These are phyloP conservation scores for Geranium rotundifolium DNA, from an alignment of 345 rosid genomes.

Conservation along the genomic window DNA sequence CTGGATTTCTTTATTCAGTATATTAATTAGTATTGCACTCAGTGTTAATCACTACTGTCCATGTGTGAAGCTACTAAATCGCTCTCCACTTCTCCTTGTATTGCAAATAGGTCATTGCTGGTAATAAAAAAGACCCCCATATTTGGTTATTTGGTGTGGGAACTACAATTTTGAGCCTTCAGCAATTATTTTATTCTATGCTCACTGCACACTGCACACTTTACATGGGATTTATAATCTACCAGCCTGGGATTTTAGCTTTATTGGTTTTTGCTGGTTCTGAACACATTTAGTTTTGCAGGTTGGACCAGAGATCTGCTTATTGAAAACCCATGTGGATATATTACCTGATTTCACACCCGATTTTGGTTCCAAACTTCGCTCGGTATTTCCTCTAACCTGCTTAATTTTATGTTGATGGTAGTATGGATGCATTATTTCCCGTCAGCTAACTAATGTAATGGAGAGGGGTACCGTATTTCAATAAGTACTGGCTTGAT, in stretches of 20 bases:
- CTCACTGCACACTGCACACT: not conserved
- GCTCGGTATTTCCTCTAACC: slow-evolving; percentile 37
- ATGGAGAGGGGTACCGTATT: no score
- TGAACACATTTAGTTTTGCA: slow-evolving; percentile 15
- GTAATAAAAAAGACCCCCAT: not conserved
- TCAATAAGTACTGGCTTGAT: no score
- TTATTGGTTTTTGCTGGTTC: not conserved
- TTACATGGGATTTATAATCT: not conserved
- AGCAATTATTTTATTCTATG: not conserved
- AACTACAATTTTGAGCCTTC: not conserved
- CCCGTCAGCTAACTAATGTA: no score
- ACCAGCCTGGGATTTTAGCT: not conserved
- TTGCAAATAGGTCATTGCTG: not conserved
- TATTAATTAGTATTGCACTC: not conserved
- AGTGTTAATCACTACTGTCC: no score
- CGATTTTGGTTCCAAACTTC: slow-evolving; percentile 81
- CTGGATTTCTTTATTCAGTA: no score
- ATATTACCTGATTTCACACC: slow-evolving; percentile 88
- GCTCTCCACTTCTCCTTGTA: not conserved
- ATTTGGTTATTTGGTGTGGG: not conserved
- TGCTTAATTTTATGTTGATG: not conserved
- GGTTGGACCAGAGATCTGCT: slow-evolving; percentile 95
- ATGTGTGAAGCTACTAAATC: not conserved
- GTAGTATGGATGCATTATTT: no score
- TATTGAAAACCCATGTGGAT: slow-evolving; percentile 93